Base-by-base conservation (phyloP, 768 basidiomycete genomes). In the Cystofilobasidium capitatum region DNA sequence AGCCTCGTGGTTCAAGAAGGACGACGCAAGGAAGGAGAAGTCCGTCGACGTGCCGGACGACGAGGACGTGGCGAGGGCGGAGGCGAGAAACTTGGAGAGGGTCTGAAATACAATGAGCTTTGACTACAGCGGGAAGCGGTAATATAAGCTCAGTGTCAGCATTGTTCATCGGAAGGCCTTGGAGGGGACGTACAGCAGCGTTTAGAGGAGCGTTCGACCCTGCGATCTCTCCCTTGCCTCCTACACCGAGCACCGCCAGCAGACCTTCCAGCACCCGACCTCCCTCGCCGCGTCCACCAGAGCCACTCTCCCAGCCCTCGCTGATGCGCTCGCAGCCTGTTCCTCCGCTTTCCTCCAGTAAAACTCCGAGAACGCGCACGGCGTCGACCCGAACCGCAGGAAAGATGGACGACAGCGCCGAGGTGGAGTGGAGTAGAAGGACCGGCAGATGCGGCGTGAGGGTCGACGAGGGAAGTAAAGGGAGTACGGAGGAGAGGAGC, bases 351-450 rank as follows among this genome's bases (percentile, higher is more conserved):
- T n/a, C n/a, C 22, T 62, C 61, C 17, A 35, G 39, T n/a, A 68
- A 29, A 26, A 68, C 40, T 13, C 61, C 54, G 12, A 68, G 29
- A 17, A 63, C 49, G 37, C 61, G 61, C 63, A 94, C 81, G 3
- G 91, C 89, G 74, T 97, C 93, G 44, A 97, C 82, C 20, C 91
- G 83, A 69, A 97, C 91, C 76, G 94, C 91, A 26, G 92, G 92
- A 76, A 92, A 96, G 57, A 98, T 94, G 72, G 93, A 88, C 0
- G 90, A 92, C 75, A 93, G 87, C 0, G 91, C 90, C 13, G 92
- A 94, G 8, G 89, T 86, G 0, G 85, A 85, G 75, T 92, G 94
- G 20, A 98, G 83, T 29, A 97, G 80, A 7, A 97, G 79, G 0
- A 85, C 73, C 1, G 88, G 80, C 0, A 87, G 80, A 73, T 96